These are phyloP conservation scores for Russula olivacea DNA, from an alignment of 768 basidiomycete species.

Conservation along the genomic window DNA sequence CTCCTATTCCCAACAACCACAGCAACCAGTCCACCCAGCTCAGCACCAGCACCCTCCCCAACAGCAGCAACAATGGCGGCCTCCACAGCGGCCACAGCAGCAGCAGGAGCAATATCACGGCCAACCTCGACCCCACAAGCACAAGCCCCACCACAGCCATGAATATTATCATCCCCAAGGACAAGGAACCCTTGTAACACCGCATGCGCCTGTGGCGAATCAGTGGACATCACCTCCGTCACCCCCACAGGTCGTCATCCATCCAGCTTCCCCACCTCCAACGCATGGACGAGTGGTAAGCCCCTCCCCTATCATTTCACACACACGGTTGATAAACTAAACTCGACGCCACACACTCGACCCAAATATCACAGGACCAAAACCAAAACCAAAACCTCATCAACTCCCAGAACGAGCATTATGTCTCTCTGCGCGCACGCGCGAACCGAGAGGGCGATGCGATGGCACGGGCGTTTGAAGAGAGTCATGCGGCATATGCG, in stretches of 20 bases:
- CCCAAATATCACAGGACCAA: slow-evolving; percentile 36
- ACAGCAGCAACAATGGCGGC: slow-evolving; percentile 19
- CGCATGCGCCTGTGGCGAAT: neutral
- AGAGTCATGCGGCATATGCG: slow-evolving; percentile 71
- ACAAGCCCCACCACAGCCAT: slow-evolving; percentile 25
- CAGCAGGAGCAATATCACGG: slow-evolving; percentile 16
- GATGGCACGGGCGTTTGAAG: slow-evolving; percentile 66
- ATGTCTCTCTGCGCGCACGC: slow-evolving; percentile 60
- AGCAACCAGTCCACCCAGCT: slow-evolving; percentile 8
- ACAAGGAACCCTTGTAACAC: neutral
- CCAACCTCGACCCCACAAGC: slow-evolving; percentile 21
- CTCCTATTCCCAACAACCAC: slow-evolving; percentile 15
- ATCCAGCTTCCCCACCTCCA: slow-evolving; percentile 3
- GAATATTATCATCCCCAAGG: slow-evolving; percentile 24
- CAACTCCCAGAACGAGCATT: slow-evolving; percentile 67
- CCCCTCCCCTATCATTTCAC: neutral
- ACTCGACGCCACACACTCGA: neutral
- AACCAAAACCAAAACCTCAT: slow-evolving; percentile 44
- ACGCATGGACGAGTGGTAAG: slow-evolving; percentile 22
- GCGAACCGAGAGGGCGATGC: slow-evolving; percentile 76
- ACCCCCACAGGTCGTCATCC: neutral
- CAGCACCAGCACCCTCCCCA: slow-evolving; percentile 12
- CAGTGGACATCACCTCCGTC: neutral
- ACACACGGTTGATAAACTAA: neutral
- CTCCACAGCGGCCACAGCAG: slow-evolving; percentile 17